Percentiles rank a stretch among this genome's conserved stretches.
phyloP scores from a whole-genome alignment of 1,284 basidiomycete species.

The Ceratobasidium sp. region DNA sequence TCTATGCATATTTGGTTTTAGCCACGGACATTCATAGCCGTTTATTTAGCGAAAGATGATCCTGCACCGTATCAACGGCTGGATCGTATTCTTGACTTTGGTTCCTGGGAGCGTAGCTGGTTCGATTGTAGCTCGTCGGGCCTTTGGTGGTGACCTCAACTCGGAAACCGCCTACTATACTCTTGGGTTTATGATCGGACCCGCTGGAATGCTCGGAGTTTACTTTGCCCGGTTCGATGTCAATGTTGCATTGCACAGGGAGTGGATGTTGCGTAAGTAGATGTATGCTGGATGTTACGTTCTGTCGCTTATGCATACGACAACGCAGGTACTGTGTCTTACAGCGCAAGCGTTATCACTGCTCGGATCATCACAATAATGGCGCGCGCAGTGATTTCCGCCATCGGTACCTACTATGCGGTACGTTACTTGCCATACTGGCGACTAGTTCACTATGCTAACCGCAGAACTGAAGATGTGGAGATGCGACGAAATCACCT shows the following conservation, averaged over 20 bases:
- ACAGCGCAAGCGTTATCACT: conserved; percentile 41
- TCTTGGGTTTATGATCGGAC: conserved; percentile 41
- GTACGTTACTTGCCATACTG: conserved; percentile 31
- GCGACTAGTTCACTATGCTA: background rate
- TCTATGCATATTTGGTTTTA: background rate
- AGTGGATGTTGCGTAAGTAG: conserved; percentile 46
- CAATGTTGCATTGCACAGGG: conserved; percentile 40
- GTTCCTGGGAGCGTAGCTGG: conserved; percentile 43
- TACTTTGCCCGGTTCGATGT: conserved; percentile 9
- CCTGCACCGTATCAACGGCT: conserved; percentile 45
- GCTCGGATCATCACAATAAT: conserved; percentile 43
- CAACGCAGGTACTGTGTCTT: conserved; percentile 41
- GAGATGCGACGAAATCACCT: conserved; percentile 45
- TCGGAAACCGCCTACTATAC: conserved; percentile 43
- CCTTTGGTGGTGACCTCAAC: conserved; percentile 43
- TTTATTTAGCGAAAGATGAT: conserved; percentile 43
- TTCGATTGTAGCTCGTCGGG: conserved; percentile 44
- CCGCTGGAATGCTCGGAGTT: conserved; percentile 25
- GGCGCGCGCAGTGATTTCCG: conserved; percentile 41
- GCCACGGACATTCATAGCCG: background rate
- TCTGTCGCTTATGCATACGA: background rate
- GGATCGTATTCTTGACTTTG: conserved; percentile 39
- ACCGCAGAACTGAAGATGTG: conserved; percentile 37
- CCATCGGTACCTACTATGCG: conserved; percentile 43
- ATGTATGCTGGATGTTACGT: background rate